Conservation (phyloP, 352 stramenopile species). For the Globisporangium splendens region DNA sequence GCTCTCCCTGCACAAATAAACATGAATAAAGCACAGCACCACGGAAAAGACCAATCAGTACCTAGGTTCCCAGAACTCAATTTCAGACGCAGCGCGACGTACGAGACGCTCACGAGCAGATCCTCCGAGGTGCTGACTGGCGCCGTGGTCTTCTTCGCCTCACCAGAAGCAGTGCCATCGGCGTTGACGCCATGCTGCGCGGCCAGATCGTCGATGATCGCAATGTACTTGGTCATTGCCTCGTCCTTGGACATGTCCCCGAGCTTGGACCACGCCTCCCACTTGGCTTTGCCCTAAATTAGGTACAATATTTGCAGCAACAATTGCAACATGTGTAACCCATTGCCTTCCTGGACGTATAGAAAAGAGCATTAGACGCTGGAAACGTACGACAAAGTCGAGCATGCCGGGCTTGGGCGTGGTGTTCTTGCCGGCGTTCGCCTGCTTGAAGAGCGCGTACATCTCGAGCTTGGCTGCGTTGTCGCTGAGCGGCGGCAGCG, state of each 20-base stretch:
- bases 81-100: conserved; percentile 12
- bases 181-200: conserved; percentile 31
- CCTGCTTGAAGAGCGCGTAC: conserved; percentile 86
- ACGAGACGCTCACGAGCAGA: conserved; percentile 57
- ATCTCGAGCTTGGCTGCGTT: conserved; percentile 78
- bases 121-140: conserved; percentile 31
- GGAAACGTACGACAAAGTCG: conserved; percentile 62
- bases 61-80: neutral
- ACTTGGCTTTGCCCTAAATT: conserved; percentile 60
- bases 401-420: conserved; percentile 70
- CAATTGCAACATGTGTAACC: neutral
- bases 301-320: neutral
- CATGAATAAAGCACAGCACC: neutral
- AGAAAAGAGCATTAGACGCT: no score
- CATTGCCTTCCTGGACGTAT: neutral
- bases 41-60: no score
- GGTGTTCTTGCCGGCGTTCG: conserved; percentile 55
- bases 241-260: conserved; percentile 66
- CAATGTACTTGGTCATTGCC: conserved; percentile 69
- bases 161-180: neutral
- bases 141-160: neutral
- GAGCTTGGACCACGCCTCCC: conserved; percentile 73
- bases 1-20: conserved; percentile 24
- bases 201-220: conserved; percentile 68
- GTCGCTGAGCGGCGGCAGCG: conserved; percentile 62